phyloP scores from a whole-genome alignment of 495 filamentous ascomycete species.

The Xylaria castorea region DNA sequence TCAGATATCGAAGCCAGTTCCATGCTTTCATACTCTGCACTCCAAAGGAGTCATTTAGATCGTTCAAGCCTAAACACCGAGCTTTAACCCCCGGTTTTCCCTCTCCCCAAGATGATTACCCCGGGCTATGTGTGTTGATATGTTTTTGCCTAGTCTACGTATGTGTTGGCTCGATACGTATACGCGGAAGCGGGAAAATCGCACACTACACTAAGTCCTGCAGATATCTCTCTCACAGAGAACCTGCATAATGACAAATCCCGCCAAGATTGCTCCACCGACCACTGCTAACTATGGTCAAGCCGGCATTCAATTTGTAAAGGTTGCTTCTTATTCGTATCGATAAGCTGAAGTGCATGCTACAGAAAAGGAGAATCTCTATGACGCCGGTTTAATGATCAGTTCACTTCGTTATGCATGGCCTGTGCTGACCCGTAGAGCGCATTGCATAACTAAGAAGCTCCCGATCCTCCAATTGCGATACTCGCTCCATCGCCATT shows the following conservation, averaged over 20 bases:
- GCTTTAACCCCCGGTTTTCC: not conserved
- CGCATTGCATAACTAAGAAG: not conserved
- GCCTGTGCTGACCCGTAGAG: not conserved
- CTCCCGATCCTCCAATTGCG: not conserved
- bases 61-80: not conserved
- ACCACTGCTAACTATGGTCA: constrained; percentile 1
- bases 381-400: not conserved
- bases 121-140: not conserved
- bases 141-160: not conserved
- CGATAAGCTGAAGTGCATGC: constrained; percentile 3
- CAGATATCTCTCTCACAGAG: not conserved
- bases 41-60: not conserved
- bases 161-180: not conserved
- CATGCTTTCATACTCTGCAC: not conserved
- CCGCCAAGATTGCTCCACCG: not conserved
- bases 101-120: not conserved
- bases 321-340: constrained; percentile 5
- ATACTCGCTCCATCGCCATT: not conserved
- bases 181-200: constrained; percentile 10
- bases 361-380: not conserved
- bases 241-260: constrained; percentile 20
- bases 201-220: constrained; percentile 1
- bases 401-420: not conserved
- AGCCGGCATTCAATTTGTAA: constrained; percentile 10
- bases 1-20: not conserved